These are phyloP conservation scores for Mychonastes homosphaera DNA, from an alignment of 139 green algal species.

Conservation along the genomic window DNA sequence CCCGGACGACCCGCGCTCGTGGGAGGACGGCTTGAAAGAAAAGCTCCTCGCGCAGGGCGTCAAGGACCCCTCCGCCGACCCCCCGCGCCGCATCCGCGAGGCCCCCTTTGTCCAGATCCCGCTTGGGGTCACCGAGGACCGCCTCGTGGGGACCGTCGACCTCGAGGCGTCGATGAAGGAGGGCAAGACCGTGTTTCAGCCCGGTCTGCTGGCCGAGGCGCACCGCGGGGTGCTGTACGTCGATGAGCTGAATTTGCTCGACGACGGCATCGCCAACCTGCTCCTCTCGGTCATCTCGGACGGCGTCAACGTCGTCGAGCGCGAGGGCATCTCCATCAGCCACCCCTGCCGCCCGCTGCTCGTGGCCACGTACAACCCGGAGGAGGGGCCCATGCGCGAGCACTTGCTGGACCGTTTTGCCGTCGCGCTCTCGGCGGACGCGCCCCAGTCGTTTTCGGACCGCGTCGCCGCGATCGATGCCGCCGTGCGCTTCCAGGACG, in stretches of 20 bases:
- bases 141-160: constrained; percentile 96
- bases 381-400: constrained; percentile 88
- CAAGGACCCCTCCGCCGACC: no score
- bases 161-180: constrained; percentile 97
- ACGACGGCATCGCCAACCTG: constrained; percentile 97
- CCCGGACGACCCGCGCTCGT: constrained; percentile 70
- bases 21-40: constrained; percentile 72
- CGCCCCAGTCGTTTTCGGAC: constrained; percentile 54
- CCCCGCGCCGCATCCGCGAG: constrained; percentile 42
- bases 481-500: constrained; percentile 39
- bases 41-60: constrained; percentile 38
- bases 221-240: constrained; percentile 88
- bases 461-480: constrained; percentile 71
- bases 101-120: constrained; percentile 96
- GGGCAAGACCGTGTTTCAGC: constrained; percentile 95
- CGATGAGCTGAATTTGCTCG: constrained; percentile 96
- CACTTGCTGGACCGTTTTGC: constrained; percentile 97
- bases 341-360: constrained; percentile 93
- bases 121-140: constrained; percentile 96
- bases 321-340: constrained; percentile 89
- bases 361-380: constrained; percentile 98
- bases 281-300: constrained; percentile 91
- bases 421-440: constrained; percentile 79
- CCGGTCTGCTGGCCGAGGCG: constrained; percentile 89
- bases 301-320: constrained; percentile 92